Percentiles rank a stretch among this genome's conserved stretches.
Conservation (phyloP, 768 basidiomycete species). For the Pleurotus cornucopiae region DNA sequence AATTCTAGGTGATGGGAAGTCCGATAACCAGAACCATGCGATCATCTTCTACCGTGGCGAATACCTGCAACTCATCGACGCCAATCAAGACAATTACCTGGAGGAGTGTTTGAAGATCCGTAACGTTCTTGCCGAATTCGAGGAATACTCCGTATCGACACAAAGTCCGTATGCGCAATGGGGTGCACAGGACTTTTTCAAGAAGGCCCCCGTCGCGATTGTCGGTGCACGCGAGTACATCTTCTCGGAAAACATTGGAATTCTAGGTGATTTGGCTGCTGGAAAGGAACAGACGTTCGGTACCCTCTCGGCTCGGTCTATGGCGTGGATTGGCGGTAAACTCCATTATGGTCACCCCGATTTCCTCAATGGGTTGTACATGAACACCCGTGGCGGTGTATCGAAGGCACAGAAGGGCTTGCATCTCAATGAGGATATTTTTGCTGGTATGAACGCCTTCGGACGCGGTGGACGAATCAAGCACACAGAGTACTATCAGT, state of each 20-base stretch:
- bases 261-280: slow-evolving; percentile 95
- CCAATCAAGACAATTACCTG: slow-evolving; percentile 99
- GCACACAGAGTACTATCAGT: slow-evolving; percentile 99
- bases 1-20: slow-evolving; percentile 98
- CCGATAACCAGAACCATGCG: slow-evolving; percentile 99
- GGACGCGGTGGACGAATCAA: slow-evolving; percentile 97
- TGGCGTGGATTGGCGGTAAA: slow-evolving; percentile 98
- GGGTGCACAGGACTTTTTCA: slow-evolving; percentile 66
- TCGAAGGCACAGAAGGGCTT: slow-evolving; percentile 99
- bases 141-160: slow-evolving; percentile 80
- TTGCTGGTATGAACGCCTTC: slow-evolving; percentile 97
- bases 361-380: slow-evolving; percentile 96
- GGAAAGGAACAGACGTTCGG: slow-evolving; percentile 99
- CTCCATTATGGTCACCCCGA: slow-evolving; percentile 99
- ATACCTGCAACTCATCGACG: slow-evolving; percentile 98
- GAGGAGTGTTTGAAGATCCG: slow-evolving; percentile 99
- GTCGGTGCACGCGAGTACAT: slow-evolving; percentile 99
- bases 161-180: slow-evolving; percentile 93
- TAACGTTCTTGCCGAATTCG: slow-evolving; percentile 96
- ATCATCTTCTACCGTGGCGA: slow-evolving; percentile 99
- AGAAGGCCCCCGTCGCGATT: slow-evolving; percentile 87
- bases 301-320: slow-evolving; percentile 90
- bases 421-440: slow-evolving; percentile 99
- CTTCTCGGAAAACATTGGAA: slow-evolving; percentile 99
- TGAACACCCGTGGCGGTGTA: slow-evolving; percentile 97